phyloP scores from a whole-genome alignment of 768 basidiomycete species.

The Boletus reticuloceps region DNA sequence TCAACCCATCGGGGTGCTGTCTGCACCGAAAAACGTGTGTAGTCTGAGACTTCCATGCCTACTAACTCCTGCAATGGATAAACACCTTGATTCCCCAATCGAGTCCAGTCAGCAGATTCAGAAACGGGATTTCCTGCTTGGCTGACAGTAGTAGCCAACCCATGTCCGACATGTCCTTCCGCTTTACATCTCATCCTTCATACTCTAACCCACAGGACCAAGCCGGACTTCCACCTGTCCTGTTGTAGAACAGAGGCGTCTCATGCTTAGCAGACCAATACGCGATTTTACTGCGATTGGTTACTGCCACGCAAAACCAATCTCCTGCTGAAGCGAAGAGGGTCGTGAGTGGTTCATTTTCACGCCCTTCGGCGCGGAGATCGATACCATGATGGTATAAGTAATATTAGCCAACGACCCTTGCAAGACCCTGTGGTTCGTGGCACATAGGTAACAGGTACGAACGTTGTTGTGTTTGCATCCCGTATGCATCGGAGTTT shows the following conservation, averaged over 20 bases:
- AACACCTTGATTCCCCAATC: not conserved
- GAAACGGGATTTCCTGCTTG: not conserved
- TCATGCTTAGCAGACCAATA: not conserved
- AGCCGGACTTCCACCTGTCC: not conserved
- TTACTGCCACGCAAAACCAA: conserved; percentile 7
- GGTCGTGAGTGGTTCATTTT: conserved; percentile 8
- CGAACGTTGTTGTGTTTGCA: not conserved
- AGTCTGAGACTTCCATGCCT: not conserved
- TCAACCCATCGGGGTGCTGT: not conserved
- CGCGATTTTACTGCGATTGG: conserved; percentile 9
- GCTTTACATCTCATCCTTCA: not conserved
- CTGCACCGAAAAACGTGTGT: not conserved
- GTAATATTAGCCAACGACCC: not conserved
- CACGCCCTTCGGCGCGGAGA: conserved; percentile 4
- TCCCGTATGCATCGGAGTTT: not conserved
- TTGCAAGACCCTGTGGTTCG: conserved; percentile 9
- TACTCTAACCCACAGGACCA: conserved; percentile 10
- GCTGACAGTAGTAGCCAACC: not conserved
- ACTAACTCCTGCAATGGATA: too few relatives aligned
- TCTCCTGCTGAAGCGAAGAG: conserved; percentile 1
- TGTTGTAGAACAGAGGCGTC: not conserved
- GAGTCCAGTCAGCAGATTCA: not conserved
- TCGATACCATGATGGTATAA: conserved; percentile 5
- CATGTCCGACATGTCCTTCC: not conserved
- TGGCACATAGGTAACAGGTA: not conserved